Evolutionary conservation across 2,329 filamentous ascomycete genomes (phyloP), one percentile per base, ranked within the genome.

Genomic region (Talaromyces sp.): DNA sequence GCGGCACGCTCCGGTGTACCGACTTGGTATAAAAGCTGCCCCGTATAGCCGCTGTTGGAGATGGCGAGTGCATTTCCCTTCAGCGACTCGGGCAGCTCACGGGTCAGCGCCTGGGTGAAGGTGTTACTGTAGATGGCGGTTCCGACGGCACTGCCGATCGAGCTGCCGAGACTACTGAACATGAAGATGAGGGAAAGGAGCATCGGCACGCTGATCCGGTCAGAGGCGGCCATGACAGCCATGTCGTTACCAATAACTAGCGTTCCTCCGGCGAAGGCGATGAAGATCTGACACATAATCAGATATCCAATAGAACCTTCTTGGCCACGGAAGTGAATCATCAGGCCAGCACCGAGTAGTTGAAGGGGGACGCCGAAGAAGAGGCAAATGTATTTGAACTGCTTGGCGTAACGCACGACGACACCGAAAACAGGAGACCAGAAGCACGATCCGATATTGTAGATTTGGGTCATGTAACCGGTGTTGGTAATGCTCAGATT

Each of bases 161-260:
- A 70, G 4, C 72, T 70, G 1, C 75, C 75, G 2, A 78, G 60
- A 28, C 67, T 76, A 25, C 67, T 65, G 61, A 70, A 74, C 10
- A 78, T 64, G 10, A 71, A 70, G 25, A 77, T 59, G 13, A 78
- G 58, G 9, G 75, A 71, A 13, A 78, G 68, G 67, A 76, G 70
- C 70, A 77, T 73, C 25, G 84, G 82, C 5, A 85, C 76, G 49
- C 84, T 78, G 57, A 82, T 78, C 57, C 85, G 84, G 61, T 80
- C 80, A 17, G 82, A 81, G 2, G 82, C 79, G 0, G 82, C 78
- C 71, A 87, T 82, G 47, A 87, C 80, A 5, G 84, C 83, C 65
- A 88, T 81, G 63, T 88, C 81, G 64, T 83, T 75, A 60, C 79
- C 78, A 63, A 85, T 79, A 30, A 85, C 79, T 11, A 85, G 75